Evolutionary conservation across 805 yeast species (phyloP).

Genomic region (Sungouiella blattae): DNA sequence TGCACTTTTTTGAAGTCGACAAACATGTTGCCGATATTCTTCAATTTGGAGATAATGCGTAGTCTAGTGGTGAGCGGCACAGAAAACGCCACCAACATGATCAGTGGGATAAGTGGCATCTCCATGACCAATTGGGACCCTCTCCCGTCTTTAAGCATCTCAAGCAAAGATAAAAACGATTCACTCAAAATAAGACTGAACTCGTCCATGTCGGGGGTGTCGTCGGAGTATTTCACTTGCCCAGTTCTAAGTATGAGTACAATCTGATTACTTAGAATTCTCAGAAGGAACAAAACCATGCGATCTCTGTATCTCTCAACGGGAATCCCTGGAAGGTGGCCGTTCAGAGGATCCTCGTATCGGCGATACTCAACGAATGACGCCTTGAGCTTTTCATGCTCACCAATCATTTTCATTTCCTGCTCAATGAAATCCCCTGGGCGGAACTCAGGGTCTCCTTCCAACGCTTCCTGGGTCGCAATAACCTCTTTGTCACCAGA

Average conservation of each 20-base stretch:
- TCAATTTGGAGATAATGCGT: conserved; percentile 4
- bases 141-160: conserved; percentile 8
- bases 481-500: conserved; percentile 1
- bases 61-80: conserved; percentile 13
- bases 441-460: conserved; percentile 12
- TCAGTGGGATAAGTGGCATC: conserved; percentile 16
- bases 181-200: conserved; percentile 10
- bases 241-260: conserved; percentile 14
- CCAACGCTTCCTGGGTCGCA: conserved; percentile 6
- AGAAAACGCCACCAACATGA: conserved; percentile 13
- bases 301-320: conserved; percentile 12
- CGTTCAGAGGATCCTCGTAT: neutral
- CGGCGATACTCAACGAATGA: neutral
- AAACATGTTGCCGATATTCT: neutral
- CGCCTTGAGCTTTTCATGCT: conserved; percentile 2
- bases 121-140: conserved; percentile 12
- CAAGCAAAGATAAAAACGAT: conserved; percentile 7
- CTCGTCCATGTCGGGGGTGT: conserved; percentile 6
- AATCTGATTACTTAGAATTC: conserved; percentile 11
- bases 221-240: conserved; percentile 9
- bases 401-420: conserved; percentile 5
- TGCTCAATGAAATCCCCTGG: conserved; percentile 9
- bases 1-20: conserved; percentile 1
- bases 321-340: conserved; percentile 10
- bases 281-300: conserved; percentile 10